Percentiles rank a stretch among this genome's conserved stretches.
phyloP scores from a whole-genome alignment of 139 green algal species.

The Coelastrella sp. region DNA sequence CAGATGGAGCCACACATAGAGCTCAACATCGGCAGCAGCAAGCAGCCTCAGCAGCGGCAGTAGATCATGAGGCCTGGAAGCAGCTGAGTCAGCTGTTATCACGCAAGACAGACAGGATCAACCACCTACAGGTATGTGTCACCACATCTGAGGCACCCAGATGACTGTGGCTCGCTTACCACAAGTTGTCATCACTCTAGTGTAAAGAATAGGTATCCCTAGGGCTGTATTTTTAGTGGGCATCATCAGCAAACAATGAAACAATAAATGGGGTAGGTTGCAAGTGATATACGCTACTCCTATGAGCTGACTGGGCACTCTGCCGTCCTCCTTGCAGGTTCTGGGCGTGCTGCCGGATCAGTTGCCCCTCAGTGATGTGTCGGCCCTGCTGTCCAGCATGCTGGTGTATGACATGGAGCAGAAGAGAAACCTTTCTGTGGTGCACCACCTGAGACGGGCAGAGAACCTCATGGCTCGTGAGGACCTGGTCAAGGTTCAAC shows the following conservation, averaged over 20 bases:
- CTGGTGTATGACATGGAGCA: constrained; percentile 70
- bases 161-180: too few species aligned
- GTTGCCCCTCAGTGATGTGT: constrained; percentile 61
- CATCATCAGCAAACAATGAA: too few species aligned
- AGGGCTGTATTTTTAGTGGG: too few species aligned
- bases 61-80: constrained; percentile 48
- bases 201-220: too few species aligned
- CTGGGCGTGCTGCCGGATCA: constrained; percentile 71
- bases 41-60: constrained; percentile 32
- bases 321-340: constrained; percentile 40
- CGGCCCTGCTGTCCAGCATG: constrained; percentile 76
- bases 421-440: constrained; percentile 67
- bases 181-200: too few species aligned
- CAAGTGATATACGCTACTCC: too few species aligned
- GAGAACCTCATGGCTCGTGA: constrained; percentile 74
- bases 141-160: too few species aligned
- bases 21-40: constrained; percentile 14
- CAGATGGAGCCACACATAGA: neutral
- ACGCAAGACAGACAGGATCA: constrained; percentile 67
- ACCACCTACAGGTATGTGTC: constrained; percentile 55
- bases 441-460: constrained; percentile 65
- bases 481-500: constrained; percentile 62
- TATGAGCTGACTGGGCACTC: neutral
- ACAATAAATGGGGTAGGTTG: too few species aligned
- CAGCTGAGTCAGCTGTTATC: constrained; percentile 63